Base-by-base conservation (phyloP, 1,284 basidiomycete genomes). In the Pseudozyma sp. region DNA sequence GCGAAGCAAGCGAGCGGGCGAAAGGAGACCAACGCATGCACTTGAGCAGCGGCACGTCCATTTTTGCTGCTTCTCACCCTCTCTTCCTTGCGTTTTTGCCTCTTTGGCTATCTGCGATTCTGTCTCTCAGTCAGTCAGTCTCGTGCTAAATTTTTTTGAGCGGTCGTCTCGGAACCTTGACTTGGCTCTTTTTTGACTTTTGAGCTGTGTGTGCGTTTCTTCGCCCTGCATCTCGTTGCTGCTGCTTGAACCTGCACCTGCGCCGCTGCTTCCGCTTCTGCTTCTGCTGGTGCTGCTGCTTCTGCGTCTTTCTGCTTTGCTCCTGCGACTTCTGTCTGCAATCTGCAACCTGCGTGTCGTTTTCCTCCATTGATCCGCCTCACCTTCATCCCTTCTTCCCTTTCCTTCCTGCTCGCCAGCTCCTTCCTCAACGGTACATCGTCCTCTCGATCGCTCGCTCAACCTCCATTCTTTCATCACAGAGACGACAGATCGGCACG, bases 271-370 rank as follows among this genome's bases (percentile, higher is more conserved):
- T 35, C 34, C 39, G 25, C 25, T 54, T 50, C 31, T 47, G 35
- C 34, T 48, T 40, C 31, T 31, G 25, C 25, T 31, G 25, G 25
- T 59, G 52, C 55, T 58, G 39, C 55, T 44, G 35, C 44, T 49
- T 3, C 16, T 51, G 14, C 49, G 25, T 31, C 25, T 40, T n/a
- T 40, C 35, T 18, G 21, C 50, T 52, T 38, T 16, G 34, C 61
- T 58, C 42, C 48, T 25, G 18, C 51, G 57, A 19, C 52, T 12
- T 40, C 45, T 44, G 9, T 47, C 19, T 21, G 67, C 67, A 59
- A 69, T 59, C 67, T 70, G 67, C 67, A 71, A 71, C 60, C 55
- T 71, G 61, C 58, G 61, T 66, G 69, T 66, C 69, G 53, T 51
- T 71, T 71, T 57, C 43, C 44, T 47, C 48, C 18, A 19, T 19